Conservation (phyloP, 177 flowering plant genomes). For the Vitis hybrid region DNA sequence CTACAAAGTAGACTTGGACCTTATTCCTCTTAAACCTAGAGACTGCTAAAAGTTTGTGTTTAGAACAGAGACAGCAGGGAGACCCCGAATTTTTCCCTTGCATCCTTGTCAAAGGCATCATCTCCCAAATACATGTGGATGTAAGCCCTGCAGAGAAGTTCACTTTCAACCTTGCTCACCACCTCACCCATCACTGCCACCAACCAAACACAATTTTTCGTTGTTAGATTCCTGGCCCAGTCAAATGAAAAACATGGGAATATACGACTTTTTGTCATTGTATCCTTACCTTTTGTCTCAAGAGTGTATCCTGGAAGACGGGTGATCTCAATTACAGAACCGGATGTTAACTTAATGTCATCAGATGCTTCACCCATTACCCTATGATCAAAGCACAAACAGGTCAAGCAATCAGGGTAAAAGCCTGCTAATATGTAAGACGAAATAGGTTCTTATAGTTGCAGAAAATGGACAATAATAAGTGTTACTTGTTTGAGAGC, state of each 20-base stretch:
- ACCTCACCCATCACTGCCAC: slow-evolving; percentile 54
- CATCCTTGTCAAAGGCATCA: slow-evolving; percentile 56
- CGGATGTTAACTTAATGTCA: slow-evolving; percentile 50
- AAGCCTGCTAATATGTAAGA: neutral
- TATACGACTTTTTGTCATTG: neutral
- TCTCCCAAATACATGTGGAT: slow-evolving; percentile 62
- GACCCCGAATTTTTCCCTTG: slow-evolving; percentile 57
- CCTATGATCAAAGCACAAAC: slow-evolving; percentile 30
- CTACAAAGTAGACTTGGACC: neutral
- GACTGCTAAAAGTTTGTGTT: neutral
- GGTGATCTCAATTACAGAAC: slow-evolving; percentile 58
- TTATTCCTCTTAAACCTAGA: slow-evolving; percentile 10
- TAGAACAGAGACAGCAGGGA: slow-evolving; percentile 52
- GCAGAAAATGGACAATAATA: neutral
- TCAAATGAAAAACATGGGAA: neutral
- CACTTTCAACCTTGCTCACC: slow-evolving; percentile 61
- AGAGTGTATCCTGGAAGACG: slow-evolving; percentile 53
- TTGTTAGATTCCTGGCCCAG: too few relatives aligned
- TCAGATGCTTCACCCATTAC: slow-evolving; percentile 57
- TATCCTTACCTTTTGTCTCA: slow-evolving; percentile 47
- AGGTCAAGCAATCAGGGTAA: neutral
- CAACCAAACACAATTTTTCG: neutral
- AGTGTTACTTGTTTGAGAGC: slow-evolving; percentile 46
- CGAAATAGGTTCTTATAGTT: neutral
- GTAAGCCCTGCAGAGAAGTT: slow-evolving; percentile 66